Base-by-base conservation (phyloP, 2,329 filamentous ascomycete species). In the Nectriaceae sp. region DNA sequence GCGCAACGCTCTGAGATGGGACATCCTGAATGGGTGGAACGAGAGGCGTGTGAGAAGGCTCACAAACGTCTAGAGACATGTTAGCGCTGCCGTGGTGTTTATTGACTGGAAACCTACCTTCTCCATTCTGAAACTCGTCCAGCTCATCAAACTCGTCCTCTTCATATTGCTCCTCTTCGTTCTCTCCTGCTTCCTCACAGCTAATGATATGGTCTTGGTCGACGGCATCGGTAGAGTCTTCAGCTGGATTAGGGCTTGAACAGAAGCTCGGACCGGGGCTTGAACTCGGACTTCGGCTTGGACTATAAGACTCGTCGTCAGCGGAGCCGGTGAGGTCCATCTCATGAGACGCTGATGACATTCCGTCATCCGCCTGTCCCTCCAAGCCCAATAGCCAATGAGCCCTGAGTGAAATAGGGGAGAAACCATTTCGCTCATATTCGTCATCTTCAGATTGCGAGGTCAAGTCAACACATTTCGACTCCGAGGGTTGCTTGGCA, bases 41-140 rank as follows among this genome's bases (percentile, higher is more conserved):
- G n/a, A 19, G 6, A 2, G 42, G 16, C 38, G 42, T 46, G 26
- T 44, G 42, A 6, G 39, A 29, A 11, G 21, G 22, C 8, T 40
- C 33, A 31, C 21, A 10, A 4, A 19, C 24, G n/a, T 47, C 58
- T 61, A 20, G 4, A 19, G 33, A 36, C 47, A 19, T 18, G 46
- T 61, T 49, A 61, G 55, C 22, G 39, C 18, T 11, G 21, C 4
- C 4, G n/a, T n/a, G n/a, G n/a, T n/a, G n/a, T n/a, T n/a, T n/a
- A n/a, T n/a, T n/a, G n/a, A n/a, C 18, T 8, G 20, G 5, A 36
- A 31, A 37, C 44, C 35, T 49, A 59, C 57, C 46, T n/a, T 58
- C 47, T 21, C 45, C 40, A 10, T 50, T 42, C 20, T 61, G 52
- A 20, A 56, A 58, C 36, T 56, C 57, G 43, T 59, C 59, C n/a